Conservation (phyloP, 2,329 filamentous ascomycete species). For the Bipolaris sorokiniana region DNA sequence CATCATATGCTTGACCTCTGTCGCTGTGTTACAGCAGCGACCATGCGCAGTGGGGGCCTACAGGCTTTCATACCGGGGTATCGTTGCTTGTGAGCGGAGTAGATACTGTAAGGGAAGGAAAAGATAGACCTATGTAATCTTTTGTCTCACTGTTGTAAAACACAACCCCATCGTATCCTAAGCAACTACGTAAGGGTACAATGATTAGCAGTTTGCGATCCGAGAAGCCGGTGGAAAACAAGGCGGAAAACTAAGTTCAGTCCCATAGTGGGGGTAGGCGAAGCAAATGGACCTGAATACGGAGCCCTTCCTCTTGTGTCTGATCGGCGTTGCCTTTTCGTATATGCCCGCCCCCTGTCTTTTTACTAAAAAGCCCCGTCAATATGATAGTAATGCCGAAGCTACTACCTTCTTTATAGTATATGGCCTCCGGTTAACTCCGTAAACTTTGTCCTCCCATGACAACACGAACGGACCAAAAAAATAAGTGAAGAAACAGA, state of each 20-base stretch:
- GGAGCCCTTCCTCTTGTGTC: not conserved
- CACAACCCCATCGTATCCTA: not conserved
- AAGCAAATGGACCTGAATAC: not conserved
- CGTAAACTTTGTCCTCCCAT: too few relatives aligned
- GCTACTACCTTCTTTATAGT: not conserved
- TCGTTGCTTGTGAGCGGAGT: not conserved
- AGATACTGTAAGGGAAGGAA: conserved; percentile 4
- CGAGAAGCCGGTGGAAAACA: not conserved
- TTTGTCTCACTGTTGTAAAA: conserved; percentile 1
- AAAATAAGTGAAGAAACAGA: too few relatives aligned
- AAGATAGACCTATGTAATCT: not conserved
- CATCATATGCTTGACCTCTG: conserved; percentile 2
- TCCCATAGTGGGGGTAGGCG: not conserved
- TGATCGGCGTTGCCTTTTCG: conserved; percentile 1
- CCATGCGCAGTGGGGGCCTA: conserved; percentile 1
- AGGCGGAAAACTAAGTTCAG: conserved; percentile 5
- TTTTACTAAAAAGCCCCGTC: not conserved
- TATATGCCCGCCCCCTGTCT: conserved; percentile 4
- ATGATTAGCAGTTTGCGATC: conserved; percentile 1
- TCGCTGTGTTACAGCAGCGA: conserved; percentile 6
- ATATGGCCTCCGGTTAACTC: too few relatives aligned
- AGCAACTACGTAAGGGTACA: not conserved
- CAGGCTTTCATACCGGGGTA: conserved; percentile 1
- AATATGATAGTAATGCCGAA: conserved; percentile 3
- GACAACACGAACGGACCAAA: too few relatives aligned